These are phyloP conservation scores for Geotrichum reessii DNA, from an alignment of 1,139 yeast genomes.

Conservation along the genomic window DNA sequence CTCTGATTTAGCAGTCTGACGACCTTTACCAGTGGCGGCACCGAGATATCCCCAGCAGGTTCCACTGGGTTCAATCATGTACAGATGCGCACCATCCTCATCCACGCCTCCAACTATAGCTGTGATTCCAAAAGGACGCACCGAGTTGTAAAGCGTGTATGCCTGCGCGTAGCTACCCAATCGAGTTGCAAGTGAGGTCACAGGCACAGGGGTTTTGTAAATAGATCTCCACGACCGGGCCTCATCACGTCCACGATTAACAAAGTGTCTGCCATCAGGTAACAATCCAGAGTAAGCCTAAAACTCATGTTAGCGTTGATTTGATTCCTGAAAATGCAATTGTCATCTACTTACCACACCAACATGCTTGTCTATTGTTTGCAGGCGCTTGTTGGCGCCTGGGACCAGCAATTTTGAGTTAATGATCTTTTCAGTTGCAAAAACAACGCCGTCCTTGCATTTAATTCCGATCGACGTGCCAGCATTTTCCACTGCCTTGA, in stretches of 20 bases:
- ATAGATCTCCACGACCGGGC: constrained; percentile 71
- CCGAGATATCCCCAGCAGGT: constrained; percentile 95
- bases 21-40: constrained; percentile 96
- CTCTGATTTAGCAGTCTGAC: constrained; percentile 94
- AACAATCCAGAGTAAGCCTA: constrained; percentile 75
- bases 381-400: constrained; percentile 81
- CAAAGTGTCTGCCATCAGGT: constrained; percentile 96
- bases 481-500: constrained; percentile 96
- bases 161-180: constrained; percentile 92
- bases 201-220: constrained; percentile 71
- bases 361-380: constrained; percentile 85
- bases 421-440: constrained; percentile 93
- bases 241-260: constrained; percentile 88
- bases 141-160: constrained; percentile 92
- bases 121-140: constrained; percentile 92
- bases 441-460: constrained; percentile 85
- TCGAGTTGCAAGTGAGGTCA: constrained; percentile 80
- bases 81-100: constrained; percentile 76
- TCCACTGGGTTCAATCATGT: constrained; percentile 97
- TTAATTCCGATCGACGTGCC: constrained; percentile 92
- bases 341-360: constrained; percentile 56
- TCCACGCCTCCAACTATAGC: constrained; percentile 93
- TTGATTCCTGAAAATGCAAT: background rate
- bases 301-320: background rate
- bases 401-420: constrained; percentile 85